A percentile compares a stretch with the other conserved stretches of the same genome.
These are phyloP conservation scores for Pleurotus giganteus DNA, from an alignment of 768 basidiomycete genomes.

Conservation along the genomic window DNA sequence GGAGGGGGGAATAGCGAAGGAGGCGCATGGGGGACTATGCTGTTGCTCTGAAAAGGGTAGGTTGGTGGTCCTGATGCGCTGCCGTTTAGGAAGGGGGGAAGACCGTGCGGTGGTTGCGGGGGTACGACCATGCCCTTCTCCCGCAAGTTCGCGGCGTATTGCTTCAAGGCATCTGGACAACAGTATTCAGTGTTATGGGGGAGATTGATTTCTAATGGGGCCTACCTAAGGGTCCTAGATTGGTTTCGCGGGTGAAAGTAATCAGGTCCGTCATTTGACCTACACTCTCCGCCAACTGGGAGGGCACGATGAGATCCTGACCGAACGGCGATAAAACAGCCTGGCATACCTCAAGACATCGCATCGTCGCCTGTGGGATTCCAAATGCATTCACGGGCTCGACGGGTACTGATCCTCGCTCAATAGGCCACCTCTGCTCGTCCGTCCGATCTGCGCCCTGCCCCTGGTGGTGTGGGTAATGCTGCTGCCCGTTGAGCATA, in stretches of 20 bases:
- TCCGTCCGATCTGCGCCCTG: conserved; percentile 66
- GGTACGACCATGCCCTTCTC: conserved; percentile 16
- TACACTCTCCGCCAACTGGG: conserved; percentile 77
- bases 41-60: conserved; percentile 18
- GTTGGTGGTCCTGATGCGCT: conserved; percentile 18
- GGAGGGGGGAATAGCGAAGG: conserved; percentile 47
- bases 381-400: conserved; percentile 89
- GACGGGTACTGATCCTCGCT: conserved; percentile 65
- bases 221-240: conserved; percentile 68
- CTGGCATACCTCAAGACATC: conserved; percentile 71
- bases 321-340: neutral
- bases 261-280: conserved; percentile 80
- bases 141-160: conserved; percentile 37
- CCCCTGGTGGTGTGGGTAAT: conserved; percentile 20
- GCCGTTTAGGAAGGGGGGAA: conserved; percentile 20
- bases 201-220: conserved; percentile 17
- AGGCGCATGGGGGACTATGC: conserved; percentile 38
- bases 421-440: conserved; percentile 60
- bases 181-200: conserved; percentile 6
- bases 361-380: conserved; percentile 86
- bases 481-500: conserved; percentile 24
- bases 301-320: conserved; percentile 10
- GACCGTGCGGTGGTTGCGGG: conserved; percentile 22
- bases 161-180: conserved; percentile 39
- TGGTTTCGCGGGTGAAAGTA: conserved; percentile 50